These are phyloP conservation scores for Nothopassalora personata DNA, from an alignment of 2,329 filamentous ascomycete genomes.

Conservation along the genomic window DNA sequence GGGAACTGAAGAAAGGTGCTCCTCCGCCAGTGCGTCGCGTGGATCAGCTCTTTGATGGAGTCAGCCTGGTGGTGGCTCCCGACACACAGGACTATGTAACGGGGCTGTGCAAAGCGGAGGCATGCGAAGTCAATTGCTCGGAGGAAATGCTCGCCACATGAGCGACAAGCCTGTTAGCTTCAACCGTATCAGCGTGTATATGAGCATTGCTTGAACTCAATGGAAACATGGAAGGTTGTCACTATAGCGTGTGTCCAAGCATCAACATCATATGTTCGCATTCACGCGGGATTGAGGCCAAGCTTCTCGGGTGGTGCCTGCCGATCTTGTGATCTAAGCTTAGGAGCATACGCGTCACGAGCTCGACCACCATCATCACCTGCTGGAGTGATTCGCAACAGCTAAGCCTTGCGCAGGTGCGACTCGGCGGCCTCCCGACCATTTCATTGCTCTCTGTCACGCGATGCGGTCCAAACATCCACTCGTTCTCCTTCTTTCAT, in stretches of 20 bases:
- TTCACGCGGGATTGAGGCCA: neutral
- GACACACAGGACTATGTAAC: neutral
- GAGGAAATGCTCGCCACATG: neutral
- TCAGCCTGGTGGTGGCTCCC: neutral
- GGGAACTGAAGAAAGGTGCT: constrained; percentile 2
- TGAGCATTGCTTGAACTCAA: no score
- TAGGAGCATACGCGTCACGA: neutral
- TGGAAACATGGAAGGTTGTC: neutral
- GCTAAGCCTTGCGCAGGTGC: neutral
- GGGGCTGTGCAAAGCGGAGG: neutral
- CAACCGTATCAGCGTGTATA: no score
- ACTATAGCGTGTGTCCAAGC: neutral
- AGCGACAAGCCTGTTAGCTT: neutral
- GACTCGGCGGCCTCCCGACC: neutral
- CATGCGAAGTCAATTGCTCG: neutral
- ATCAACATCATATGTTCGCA: neutral
- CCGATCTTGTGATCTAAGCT: neutral
- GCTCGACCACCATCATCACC: neutral
- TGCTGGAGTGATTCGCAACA: neutral
- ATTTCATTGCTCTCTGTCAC: neutral
- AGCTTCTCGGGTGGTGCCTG: neutral
- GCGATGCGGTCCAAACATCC: neutral
- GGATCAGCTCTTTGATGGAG: constrained; percentile 8
- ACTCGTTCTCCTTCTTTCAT: neutral
- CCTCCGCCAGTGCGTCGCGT: constrained; percentile 10